These are phyloP conservation scores for Raffaelea albimanens DNA, from an alignment of 2,329 filamentous ascomycete species.

Conservation along the genomic window DNA sequence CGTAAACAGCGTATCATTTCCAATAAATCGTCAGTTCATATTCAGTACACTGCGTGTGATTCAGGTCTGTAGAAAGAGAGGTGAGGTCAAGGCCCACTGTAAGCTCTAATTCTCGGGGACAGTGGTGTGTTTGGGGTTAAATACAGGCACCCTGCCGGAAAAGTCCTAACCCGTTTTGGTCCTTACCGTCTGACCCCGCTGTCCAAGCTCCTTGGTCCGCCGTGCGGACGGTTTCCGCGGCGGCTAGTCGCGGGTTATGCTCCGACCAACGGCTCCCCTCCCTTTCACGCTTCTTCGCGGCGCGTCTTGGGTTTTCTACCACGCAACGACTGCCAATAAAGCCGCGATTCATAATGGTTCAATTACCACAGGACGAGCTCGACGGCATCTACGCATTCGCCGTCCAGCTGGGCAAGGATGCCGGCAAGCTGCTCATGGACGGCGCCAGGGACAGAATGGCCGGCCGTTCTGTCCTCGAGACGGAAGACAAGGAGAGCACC, in stretches of 20 bases:
- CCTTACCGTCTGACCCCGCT: too few species aligned
- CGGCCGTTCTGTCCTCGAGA: slow-evolving; percentile 15
- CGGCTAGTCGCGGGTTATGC: neutral
- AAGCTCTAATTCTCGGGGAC: too few species aligned
- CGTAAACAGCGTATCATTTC: too few species aligned
- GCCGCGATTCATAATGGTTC: too few species aligned
- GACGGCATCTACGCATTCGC: slow-evolving; percentile 62
- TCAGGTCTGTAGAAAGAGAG: too few species aligned
- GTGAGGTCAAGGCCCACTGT: too few species aligned
- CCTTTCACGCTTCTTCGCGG: neutral
- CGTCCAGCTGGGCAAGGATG: slow-evolving; percentile 59
- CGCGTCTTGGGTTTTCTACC: neutral
- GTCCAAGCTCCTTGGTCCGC: too few species aligned
- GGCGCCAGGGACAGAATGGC: slow-evolving; percentile 48
- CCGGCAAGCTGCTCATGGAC: slow-evolving; percentile 57
- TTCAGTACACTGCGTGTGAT: too few species aligned
- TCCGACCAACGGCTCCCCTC: neutral
- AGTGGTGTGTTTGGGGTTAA: too few species aligned
- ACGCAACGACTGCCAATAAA: neutral
- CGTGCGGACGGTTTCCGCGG: too few species aligned
- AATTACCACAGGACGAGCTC: slow-evolving; percentile 35
- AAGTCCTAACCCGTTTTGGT: neutral
- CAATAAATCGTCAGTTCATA: too few species aligned
- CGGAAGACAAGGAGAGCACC: slow-evolving; percentile 59
- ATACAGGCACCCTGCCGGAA: too few species aligned